Percentiles rank a stretch among this genome's conserved stretches.
Conservation (phyloP, 495 filamentous ascomycete species). For the Neurospora sp. region DNA sequence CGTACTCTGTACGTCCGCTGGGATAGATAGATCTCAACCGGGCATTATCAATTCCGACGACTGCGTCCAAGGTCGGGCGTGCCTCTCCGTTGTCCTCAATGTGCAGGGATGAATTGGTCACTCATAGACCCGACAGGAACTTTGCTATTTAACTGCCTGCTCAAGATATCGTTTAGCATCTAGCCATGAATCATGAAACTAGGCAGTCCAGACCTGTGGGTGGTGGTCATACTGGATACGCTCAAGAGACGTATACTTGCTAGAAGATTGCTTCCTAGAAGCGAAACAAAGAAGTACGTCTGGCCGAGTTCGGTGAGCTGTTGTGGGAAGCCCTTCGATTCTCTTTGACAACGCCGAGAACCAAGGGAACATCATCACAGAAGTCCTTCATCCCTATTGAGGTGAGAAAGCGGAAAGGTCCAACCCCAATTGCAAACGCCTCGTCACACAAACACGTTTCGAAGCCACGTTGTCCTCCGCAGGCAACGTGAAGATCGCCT, state of each 20-base stretch:
- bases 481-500: neutral
- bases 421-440: neutral
- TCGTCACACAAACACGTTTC: neutral
- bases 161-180: neutral
- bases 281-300: neutral
- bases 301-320: neutral
- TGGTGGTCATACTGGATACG: neutral
- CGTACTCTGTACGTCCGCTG: neutral
- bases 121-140: neutral
- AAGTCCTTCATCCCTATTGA: neutral
- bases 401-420: neutral
- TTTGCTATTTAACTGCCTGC: neutral
- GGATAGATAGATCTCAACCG: neutral
- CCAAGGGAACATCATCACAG: neutral
- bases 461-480: neutral
- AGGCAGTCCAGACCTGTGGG: neutral
- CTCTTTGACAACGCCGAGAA: neutral
- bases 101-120: neutral
- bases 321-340: neutral
- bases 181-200: neutral
- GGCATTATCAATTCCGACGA: neutral
- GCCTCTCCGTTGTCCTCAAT: neutral
- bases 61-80: neutral
- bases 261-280: neutral
- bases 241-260: neutral